Percentiles rank a stretch among this genome's conserved stretches.
Conservation (phyloP, 73 alveolate genomes). For the Paraurostyla sp. region DNA sequence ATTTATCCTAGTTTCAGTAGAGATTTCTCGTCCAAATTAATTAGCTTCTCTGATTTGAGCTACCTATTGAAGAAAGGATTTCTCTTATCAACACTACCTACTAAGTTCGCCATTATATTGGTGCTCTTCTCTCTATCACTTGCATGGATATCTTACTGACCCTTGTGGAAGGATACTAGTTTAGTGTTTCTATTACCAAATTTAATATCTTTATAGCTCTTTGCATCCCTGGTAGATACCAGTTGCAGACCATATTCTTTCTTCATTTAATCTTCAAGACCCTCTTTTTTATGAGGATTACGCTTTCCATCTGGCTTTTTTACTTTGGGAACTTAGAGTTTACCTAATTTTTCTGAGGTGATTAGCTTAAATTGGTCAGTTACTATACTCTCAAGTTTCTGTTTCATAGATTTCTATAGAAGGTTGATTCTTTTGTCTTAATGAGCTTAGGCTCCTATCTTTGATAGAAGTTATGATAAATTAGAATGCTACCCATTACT, state of each 20-base stretch:
- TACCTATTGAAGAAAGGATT: conserved; percentile 20
- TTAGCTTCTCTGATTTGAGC: background rate
- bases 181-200: conserved; percentile 3
- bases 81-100: background rate
- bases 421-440: background rate
- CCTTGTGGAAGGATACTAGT: background rate
- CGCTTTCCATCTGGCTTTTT: too few species aligned
- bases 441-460: background rate
- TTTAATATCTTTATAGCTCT: background rate
- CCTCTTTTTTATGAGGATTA: background rate
- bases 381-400: too few species aligned
- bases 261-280: background rate
- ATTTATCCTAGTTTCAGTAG: conserved; percentile 24
- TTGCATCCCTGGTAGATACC: background rate
- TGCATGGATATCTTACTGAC: background rate
- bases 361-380: too few species aligned
- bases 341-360: too few species aligned
- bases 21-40: background rate
- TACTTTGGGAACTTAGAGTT: too few species aligned
- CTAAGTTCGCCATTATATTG: background rate
- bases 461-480: background rate
- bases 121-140: conserved; percentile 8
- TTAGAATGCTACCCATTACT: background rate
- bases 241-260: background rate
- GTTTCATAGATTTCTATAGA: too few species aligned